A percentile compares a stretch with the other conserved stretches of the same genome.
These are phyloP conservation scores for Vigna radiata DNA, from an alignment of 306 rosid genomes.

Conservation along the genomic window DNA sequence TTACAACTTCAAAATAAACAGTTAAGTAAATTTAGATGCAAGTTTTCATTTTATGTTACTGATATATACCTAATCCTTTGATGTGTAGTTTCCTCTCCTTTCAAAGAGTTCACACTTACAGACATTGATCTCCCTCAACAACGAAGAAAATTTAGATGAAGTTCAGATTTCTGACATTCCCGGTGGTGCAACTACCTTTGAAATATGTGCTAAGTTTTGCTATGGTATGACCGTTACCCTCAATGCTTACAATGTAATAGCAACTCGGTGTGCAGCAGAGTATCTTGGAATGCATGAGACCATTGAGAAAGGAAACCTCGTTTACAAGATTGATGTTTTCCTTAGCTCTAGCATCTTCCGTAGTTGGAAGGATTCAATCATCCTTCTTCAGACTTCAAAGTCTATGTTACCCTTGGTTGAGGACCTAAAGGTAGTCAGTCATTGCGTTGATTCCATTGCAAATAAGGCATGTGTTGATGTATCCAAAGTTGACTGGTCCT, in stretches of 20 bases:
- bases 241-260: constrained; percentile 85
- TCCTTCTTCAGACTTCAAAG: constrained; percentile 87
- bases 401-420: constrained; percentile 67
- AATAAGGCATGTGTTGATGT: constrained; percentile 80
- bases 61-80: constrained; percentile 35
- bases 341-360: constrained; percentile 89
- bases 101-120: constrained; percentile 88
- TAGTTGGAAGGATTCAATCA: constrained; percentile 98
- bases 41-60: constrained; percentile 37
- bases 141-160: constrained; percentile 67
- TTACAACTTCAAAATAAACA: constrained; percentile 35
- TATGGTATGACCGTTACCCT: constrained; percentile 96
- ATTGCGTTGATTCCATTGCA: constrained; percentile 78
- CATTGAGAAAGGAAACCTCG: constrained; percentile 90
- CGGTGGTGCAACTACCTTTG: constrained; percentile 87
- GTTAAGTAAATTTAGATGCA: constrained; percentile 5
- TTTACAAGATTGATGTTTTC: constrained; percentile 94
- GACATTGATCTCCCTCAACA: constrained; percentile 65
- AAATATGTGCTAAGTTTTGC: constrained; percentile 95
- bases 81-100: constrained; percentile 89
- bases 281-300: constrained; percentile 89
- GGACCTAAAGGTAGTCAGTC: constrained; percentile 77
- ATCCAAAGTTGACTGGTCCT: constrained; percentile 95
- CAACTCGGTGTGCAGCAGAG: constrained; percentile 88
- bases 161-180: constrained; percentile 82